Base-by-base conservation (phyloP, 2,329 filamentous ascomycete species). In the Didymella exigua region DNA sequence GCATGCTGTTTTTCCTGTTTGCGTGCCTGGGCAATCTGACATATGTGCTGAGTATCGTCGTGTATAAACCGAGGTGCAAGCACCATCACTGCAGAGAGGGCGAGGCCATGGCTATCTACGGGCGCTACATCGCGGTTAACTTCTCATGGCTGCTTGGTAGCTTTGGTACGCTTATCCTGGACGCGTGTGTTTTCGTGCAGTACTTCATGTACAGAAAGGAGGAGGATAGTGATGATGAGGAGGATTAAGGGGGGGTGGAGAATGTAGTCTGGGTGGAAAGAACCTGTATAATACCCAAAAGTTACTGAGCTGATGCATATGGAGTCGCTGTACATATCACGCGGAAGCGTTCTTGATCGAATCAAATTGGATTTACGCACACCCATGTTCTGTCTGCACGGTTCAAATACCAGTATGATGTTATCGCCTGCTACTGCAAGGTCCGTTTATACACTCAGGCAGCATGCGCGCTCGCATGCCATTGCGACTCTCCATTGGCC, bases 21-120 rank as follows among this genome's bases (percentile, higher is more conserved):
- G 95, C 95, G 4, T 98, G 93, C 71, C 85, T 98, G 5, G 95
- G 95, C 2, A 99, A 99, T 73, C 75, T 96, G 61, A 97, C 93
- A 0, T 98, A 96, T 69, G 93, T 97, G 16, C 79, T 96, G 31
- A 93, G 89, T 31, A 98, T 99, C 64, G 83, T 98, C 60, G 93
- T 92, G 1, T 98, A 92, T 69, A 90, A 93, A 55, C 91, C 93
- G 0, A 79, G 83, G 26, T 96, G 91, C 63, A 51, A 54, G 53
- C 49, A 62, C 18, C 68, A 73, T 13, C 27, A 36, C 5, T 96
- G 93, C 76, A 74, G 73, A 23, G 77, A 81, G 0, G 89, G 87
- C 0, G 91, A 96, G 75, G 84, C 84, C 0, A 71, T 73, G 10
- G 77, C 73, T 0, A 81, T 93, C 11, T 98, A 98, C 74, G 86